Evolutionary conservation across 768 basidiomycete genomes (phyloP).

Genomic region (Tephrocybe sp.): DNA sequence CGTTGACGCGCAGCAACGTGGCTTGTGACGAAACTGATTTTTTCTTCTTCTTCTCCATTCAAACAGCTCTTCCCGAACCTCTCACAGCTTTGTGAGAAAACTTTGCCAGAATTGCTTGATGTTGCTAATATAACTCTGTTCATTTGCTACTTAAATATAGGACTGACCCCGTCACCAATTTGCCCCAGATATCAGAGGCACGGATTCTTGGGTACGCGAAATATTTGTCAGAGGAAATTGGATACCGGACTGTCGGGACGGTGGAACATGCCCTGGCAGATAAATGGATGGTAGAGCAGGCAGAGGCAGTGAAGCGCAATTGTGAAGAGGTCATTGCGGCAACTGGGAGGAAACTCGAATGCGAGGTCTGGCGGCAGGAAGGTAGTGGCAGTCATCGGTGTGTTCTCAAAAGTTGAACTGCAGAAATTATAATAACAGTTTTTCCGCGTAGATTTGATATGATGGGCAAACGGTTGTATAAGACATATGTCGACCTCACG

Average conservation of each 20-base stretch:
- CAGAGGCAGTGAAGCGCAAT: slow-evolving; percentile 54
- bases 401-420: slow-evolving; percentile 23
- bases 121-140: background rate
- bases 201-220: slow-evolving; percentile 64
- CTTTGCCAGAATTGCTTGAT: background rate
- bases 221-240: slow-evolving; percentile 81
- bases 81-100: slow-evolving; percentile 48
- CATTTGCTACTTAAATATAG: slow-evolving; percentile 20
- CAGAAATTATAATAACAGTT: background rate
- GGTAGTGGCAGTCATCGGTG: slow-evolving; percentile 89
- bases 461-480: slow-evolving; percentile 81
- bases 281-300: slow-evolving; percentile 74
- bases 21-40: slow-evolving; percentile 9
- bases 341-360: slow-evolving; percentile 65
- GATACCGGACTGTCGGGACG: slow-evolving; percentile 90
- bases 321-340: slow-evolving; percentile 56
- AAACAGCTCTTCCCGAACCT: slow-evolving; percentile 57
- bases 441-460: slow-evolving; percentile 76
- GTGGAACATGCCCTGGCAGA: slow-evolving; percentile 86
- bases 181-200: slow-evolving; percentile 72
- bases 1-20: background rate
- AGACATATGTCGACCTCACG: slow-evolving; percentile 82
- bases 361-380: slow-evolving; percentile 89
- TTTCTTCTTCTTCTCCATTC: background rate
- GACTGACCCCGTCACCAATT: slow-evolving; percentile 48